Evolutionary conservation across 1,139 yeast genomes (phyloP).

Genomic region (Kodamaea anthophila): DNA sequence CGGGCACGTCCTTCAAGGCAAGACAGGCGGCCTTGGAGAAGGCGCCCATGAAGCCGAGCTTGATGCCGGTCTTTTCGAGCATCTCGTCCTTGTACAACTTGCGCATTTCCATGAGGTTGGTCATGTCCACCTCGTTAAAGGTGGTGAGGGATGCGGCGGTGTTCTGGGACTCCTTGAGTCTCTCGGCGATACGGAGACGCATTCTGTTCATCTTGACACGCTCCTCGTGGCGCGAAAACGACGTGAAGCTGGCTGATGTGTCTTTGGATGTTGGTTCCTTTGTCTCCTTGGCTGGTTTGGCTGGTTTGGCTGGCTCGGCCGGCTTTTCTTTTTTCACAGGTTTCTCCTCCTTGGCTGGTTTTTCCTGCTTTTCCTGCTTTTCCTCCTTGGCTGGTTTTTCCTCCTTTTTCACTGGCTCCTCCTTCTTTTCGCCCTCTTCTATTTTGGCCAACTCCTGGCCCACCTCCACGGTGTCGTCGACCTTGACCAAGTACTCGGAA

Average conservation of each 20-base stretch:
- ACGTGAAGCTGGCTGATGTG: slow-evolving; percentile 36
- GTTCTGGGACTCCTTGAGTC: slow-evolving; percentile 98
- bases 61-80: slow-evolving; percentile 87
- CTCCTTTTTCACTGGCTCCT: slow-evolving; percentile 20
- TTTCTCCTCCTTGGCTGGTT: slow-evolving; percentile 18
- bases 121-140: slow-evolving; percentile 97
- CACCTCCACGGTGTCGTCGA: slow-evolving; percentile 93
- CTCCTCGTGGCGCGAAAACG: slow-evolving; percentile 79
- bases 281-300: slow-evolving; percentile 19
- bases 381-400: slow-evolving; percentile 34
- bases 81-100: slow-evolving; percentile 95
- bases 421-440: slow-evolving; percentile 66
- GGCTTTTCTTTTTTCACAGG: slow-evolving; percentile 23
- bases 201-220: slow-evolving; percentile 98
- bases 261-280: slow-evolving; percentile 7
- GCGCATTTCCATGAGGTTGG: slow-evolving; percentile 88
- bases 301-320: no score
- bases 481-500: slow-evolving; percentile 72
- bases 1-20: slow-evolving; percentile 93
- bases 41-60: slow-evolving; percentile 98
- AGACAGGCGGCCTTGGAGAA: slow-evolving; percentile 90
- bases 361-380: slow-evolving; percentile 18
- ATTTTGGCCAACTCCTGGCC: slow-evolving; percentile 90
- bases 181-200: slow-evolving; percentile 98
- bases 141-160: slow-evolving; percentile 98